phyloP scores from a whole-genome alignment of 2,329 filamentous ascomycete species.

The Clonostachys rosea region DNA sequence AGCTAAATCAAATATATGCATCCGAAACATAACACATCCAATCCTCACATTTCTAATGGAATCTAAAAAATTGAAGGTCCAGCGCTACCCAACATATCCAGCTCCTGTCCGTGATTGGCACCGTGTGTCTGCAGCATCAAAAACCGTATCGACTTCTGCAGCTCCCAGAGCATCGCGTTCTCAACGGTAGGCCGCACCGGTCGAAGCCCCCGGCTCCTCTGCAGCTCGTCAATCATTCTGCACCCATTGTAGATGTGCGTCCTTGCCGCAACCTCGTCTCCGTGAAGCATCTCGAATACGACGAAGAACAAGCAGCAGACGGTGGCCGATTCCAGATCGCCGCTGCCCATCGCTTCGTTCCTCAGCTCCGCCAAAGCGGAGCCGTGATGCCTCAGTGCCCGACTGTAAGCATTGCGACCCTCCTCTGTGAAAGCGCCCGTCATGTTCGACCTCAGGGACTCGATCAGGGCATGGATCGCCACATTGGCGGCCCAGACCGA shows the following conservation, averaged over 20 bases:
- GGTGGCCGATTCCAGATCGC: constrained; percentile 17
- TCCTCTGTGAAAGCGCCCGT: constrained; percentile 1
- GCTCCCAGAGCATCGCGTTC: constrained; percentile 2
- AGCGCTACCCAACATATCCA: too few relatives aligned
- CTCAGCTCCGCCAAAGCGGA: constrained; percentile 20
- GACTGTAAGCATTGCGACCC: constrained; percentile 15
- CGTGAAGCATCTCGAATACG: constrained; percentile 29
- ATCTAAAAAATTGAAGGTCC: too few relatives aligned
- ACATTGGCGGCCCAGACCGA: constrained; percentile 28
- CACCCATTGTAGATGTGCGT: constrained; percentile 28
- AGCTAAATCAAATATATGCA: too few relatives aligned
- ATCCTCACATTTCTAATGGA: too few relatives aligned
- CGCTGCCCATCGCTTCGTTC: constrained; percentile 7
- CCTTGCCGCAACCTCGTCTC: constrained; percentile 23
- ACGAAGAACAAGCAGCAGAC: constrained; percentile 29
- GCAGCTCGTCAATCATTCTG: constrained; percentile 25
- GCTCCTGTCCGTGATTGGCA: not conserved
- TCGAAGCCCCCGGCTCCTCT: not conserved
- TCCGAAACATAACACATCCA: too few relatives aligned
- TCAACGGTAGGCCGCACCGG: not conserved
- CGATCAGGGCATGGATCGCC: constrained; percentile 25
- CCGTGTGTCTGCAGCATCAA: not conserved
- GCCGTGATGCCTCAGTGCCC: constrained; percentile 24
- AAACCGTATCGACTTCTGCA: constrained; percentile 5
- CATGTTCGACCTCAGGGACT: constrained; percentile 12